Evolutionary conservation across 2,329 filamentous ascomycete species (phyloP), one percentile per base, ranked within the genome.

Genomic region (Cyphellophora attinorum): DNA sequence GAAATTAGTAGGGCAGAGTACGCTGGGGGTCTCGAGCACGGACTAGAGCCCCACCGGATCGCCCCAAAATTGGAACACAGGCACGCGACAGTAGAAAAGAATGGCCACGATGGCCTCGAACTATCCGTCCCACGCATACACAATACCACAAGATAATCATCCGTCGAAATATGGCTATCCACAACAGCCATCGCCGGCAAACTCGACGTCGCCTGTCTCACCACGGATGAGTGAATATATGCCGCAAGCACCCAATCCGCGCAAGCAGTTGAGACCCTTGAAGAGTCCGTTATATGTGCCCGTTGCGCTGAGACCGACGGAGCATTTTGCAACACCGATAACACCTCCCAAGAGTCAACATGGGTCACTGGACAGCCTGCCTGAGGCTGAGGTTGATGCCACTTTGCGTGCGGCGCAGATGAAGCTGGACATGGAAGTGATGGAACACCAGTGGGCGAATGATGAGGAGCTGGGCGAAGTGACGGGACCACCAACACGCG

Each of bases 211-310:
- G 18, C 70, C 70, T 14, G 65, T 66, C 12, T 67, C 69, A 5
- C 68, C 70, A 31, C 62, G 62, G 15, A 51, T 59, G 33, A 46
- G 54, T n/a, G 53, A 51, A n/a, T 50, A 55, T n/a, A 39, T 53
- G 1, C 46, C 49, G 32, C 43, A 48, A 29, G 37, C 51, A 11
- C 47, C 47, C 10, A 45, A 49, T 19, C 67, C 70, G 41, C 63
- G 64, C 15, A 68, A 69, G 41, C 72, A 77, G 56, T 57, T 78
- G 39, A 70, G 73, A 36, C 72, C 71, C 14, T 67, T 67, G 31
- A 75, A 76, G 54, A 65, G 67, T 14, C 74, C 75, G 19, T 62
- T 78, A 33, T 79, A 79, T 51, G 68, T 78, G 14, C 76, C 76
- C 15, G 76, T 76, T 8, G 75, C 70, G 5, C 59, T 79, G 42